Base-by-base conservation (phyloP, 805 yeast genomes). In the Lipomyces sp. region DNA sequence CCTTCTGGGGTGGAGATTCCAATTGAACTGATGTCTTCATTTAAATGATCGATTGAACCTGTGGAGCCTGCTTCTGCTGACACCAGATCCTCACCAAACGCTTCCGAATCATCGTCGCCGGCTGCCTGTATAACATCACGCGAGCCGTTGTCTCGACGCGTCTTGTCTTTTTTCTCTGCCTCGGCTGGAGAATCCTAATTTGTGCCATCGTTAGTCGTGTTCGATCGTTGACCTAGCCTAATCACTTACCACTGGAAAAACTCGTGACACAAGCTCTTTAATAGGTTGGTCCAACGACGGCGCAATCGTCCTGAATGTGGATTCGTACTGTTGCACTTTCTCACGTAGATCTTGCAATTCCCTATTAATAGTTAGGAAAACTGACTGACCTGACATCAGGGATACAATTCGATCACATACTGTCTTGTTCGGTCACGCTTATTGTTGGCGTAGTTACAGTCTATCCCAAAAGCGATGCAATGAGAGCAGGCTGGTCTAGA, bases 21-120 rank as follows among this genome's bases (percentile, higher is more conserved):
- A 24, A 65, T 59, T 7, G 65, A 59, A 51, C 62, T 65, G 65
- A 65, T 65, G 51, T 65, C 69, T 33, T 65, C 65, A 57, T 65
- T 62, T 30, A 65, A 57, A 58, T 65, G 65, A 50, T 65, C 65
- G 2, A 65, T 50, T 5, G 69, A 65, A 24, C 69, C 65, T 3
- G 65, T 65, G 29, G 69, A 65, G n/a, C 69, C 69, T 2, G 59
- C 69, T 50, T 65, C 69, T 3, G 69, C 69, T 4, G 69, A 65
- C 13, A 65, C 65, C 30, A 62, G 24, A 39, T 65, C 69, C 56
- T 65, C 69, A 45, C 69, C 69, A 13, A 59, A 24, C 4, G 48
- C 11, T 5, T 59, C 62, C 4, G 59, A 24, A 11, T 61, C 62
- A 7, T 59, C 37, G 10, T 59, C 60, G 8, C 34, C 13, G 10